Conservation (phyloP, 192 early-diverging fungal species). For the Coemansia asiatica region DNA sequence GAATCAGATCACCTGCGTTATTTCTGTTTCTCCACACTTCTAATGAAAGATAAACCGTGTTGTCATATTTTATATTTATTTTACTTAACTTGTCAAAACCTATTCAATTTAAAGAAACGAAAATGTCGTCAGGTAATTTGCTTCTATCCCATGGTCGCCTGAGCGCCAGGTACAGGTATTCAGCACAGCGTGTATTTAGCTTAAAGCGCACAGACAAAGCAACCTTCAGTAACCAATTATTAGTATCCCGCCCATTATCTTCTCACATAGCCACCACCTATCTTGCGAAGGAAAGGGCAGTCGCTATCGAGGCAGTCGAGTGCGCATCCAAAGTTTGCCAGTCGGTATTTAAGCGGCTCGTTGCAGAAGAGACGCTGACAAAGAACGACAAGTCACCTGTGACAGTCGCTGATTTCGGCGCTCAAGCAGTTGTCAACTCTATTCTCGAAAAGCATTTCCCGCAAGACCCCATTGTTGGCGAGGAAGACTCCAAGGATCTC, state of each 20-base stretch:
- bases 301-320: slow-evolving; percentile 89
- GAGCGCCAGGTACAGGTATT: not conserved
- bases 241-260: not conserved
- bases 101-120: not conserved
- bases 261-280: slow-evolving; percentile 25
- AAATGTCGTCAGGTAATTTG: not conserved
- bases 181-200: not conserved
- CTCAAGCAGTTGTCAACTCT: slow-evolving; percentile 92
- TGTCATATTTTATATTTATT: not conserved
- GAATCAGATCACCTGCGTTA: too few species aligned
- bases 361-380: slow-evolving; percentile 76
- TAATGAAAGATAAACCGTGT: too few species aligned
- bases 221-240: not conserved
- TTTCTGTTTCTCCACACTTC: too few species aligned
- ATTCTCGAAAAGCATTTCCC: slow-evolving; percentile 78
- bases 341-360: slow-evolving; percentile 79
- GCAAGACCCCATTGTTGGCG: slow-evolving; percentile 88
- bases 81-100: too few species aligned
- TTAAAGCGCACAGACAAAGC: not conserved
- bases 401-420: slow-evolving; percentile 96
- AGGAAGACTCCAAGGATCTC: slow-evolving; percentile 91
- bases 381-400: slow-evolving; percentile 97
- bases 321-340: slow-evolving; percentile 86
- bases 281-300: slow-evolving; percentile 68
- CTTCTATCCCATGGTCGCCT: not conserved